A percentile compares a stretch with the other conserved stretches of the same genome.
Conservation (phyloP, 2,329 filamentous ascomycete genomes). For the Xylaria polymorpha region DNA sequence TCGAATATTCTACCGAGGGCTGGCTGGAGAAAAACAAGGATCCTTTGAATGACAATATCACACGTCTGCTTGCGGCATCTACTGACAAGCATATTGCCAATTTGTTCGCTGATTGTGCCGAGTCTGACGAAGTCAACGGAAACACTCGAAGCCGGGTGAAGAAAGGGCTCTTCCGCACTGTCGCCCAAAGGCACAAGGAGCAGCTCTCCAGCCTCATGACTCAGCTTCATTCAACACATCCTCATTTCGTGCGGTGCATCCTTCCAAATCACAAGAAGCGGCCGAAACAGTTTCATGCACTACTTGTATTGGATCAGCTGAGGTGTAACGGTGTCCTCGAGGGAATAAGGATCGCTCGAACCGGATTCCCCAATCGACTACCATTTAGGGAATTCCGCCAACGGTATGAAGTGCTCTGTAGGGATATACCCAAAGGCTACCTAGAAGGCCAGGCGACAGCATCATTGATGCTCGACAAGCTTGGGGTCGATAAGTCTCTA, state of each 20-base stretch:
- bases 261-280: conserved; percentile 98
- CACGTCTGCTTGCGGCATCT: conserved; percentile 84
- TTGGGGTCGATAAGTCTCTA: conserved; percentile 84
- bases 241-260: conserved; percentile 98
- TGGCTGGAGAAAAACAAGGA: conserved; percentile 99
- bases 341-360: conserved; percentile 95
- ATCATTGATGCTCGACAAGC: conserved; percentile 86
- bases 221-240: conserved; percentile 94
- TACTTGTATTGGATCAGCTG: conserved; percentile 96
- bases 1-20: conserved; percentile 93
- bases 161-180: conserved; percentile 95
- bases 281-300: conserved; percentile 90
- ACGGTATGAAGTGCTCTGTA: conserved; percentile 93
- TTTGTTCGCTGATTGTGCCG: conserved; percentile 89
- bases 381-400: conserved; percentile 94
- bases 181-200: conserved; percentile 96
- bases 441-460: conserved; percentile 89
- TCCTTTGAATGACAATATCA: conserved; percentile 96
- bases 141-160: conserved; percentile 85
- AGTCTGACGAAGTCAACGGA: conserved; percentile 77
- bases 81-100: conserved; percentile 83
- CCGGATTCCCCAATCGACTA: conserved; percentile 94
- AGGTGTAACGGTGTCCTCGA: conserved; percentile 99
- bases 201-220: conserved; percentile 96
- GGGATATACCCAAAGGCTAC: conserved; percentile 88